phyloP scores from a whole-genome alignment of 2,329 filamentous ascomycete genomes.

The Scedosporium apiospermum region DNA sequence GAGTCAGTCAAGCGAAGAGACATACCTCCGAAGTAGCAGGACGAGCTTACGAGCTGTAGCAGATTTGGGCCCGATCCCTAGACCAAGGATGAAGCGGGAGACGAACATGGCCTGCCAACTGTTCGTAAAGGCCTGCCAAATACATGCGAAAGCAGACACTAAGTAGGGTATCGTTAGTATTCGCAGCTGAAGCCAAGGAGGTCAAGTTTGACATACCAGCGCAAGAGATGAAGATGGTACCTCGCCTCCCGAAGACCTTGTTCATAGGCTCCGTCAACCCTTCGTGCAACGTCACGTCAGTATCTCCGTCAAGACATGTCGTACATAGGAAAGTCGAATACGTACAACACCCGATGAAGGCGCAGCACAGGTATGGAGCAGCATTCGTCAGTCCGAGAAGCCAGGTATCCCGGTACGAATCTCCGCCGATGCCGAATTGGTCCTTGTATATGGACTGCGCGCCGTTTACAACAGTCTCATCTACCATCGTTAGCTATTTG shows the following conservation, averaged over 20 bases:
- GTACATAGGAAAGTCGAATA: not conserved
- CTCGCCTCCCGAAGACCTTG: slow-evolving; percentile 57
- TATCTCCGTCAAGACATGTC: no score
- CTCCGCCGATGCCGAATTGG: slow-evolving; percentile 49
- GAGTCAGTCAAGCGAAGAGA: slow-evolving; percentile 12
- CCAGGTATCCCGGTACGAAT: slow-evolving; percentile 42
- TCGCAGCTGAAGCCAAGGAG: not conserved
- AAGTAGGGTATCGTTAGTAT: slow-evolving; percentile 29
- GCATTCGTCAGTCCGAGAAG: slow-evolving; percentile 52
- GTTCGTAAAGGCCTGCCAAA: slow-evolving; percentile 38
- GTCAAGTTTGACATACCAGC: slow-evolving; percentile 32
- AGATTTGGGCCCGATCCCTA: slow-evolving; percentile 62
- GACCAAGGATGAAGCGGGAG: slow-evolving; percentile 58
- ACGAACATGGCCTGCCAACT: slow-evolving; percentile 60
- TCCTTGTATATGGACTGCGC: slow-evolving; percentile 55
- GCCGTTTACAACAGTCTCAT: slow-evolving; percentile 61
- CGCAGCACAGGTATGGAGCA: slow-evolving; percentile 56
- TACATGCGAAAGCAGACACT: slow-evolving; percentile 45
- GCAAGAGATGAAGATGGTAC: slow-evolving; percentile 62
- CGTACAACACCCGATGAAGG: slow-evolving; percentile 56
- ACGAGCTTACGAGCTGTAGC: slow-evolving; percentile 42
- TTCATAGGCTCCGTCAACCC: slow-evolving; percentile 63
- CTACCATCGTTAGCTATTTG: not conserved
- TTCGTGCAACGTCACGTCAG: not conserved
- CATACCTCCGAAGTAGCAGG: not conserved